Percentiles rank a stretch among this genome's conserved stretches.
phyloP scores from a whole-genome alignment of 768 basidiomycete genomes.

The Termitomyces sp. region DNA sequence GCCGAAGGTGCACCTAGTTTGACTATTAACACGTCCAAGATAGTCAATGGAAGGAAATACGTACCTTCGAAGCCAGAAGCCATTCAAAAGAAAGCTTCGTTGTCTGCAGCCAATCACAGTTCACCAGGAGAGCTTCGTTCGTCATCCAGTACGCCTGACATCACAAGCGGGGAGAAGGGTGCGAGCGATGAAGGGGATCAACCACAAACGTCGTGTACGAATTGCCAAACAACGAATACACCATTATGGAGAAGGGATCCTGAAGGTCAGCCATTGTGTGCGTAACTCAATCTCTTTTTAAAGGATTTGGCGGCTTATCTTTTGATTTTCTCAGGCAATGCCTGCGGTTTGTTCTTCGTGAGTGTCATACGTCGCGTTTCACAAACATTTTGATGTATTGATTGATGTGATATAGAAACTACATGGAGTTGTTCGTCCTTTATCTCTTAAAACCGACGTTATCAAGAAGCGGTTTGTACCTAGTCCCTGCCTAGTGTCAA shows the following conservation, averaged over 20 bases:
- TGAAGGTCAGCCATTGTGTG: slow-evolving; percentile 88
- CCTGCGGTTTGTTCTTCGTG: slow-evolving; percentile 91
- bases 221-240: slow-evolving; percentile 94
- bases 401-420: slow-evolving; percentile 59
- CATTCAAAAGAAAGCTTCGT: slow-evolving; percentile 46
- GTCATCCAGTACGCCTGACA: slow-evolving; percentile 65
- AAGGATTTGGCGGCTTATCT: slow-evolving; percentile 8
- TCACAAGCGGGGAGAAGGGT: slow-evolving; percentile 32
- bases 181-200: slow-evolving; percentile 62
- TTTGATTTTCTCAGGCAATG: slow-evolving; percentile 53
- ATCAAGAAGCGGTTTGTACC: slow-evolving; percentile 84
- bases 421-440: slow-evolving; percentile 89
- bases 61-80: slow-evolving; percentile 57
- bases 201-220: slow-evolving; percentile 81
- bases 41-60: slow-evolving; percentile 48
- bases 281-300: slow-evolving; percentile 21
- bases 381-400: slow-evolving; percentile 2
- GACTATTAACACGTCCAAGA: slow-evolving; percentile 14
- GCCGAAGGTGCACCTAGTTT: slow-evolving; percentile 38
- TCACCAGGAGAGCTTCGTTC: slow-evolving; percentile 41
- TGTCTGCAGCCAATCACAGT: slow-evolving; percentile 19
- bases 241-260: slow-evolving; percentile 91
- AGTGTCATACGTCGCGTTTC: slow-evolving; percentile 27
- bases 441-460: slow-evolving; percentile 94
- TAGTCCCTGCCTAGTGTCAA: slow-evolving; percentile 3